These are phyloP conservation scores for Yamadazyma epiphylla DNA, from an alignment of 1,139 yeast species.

Conservation along the genomic window DNA sequence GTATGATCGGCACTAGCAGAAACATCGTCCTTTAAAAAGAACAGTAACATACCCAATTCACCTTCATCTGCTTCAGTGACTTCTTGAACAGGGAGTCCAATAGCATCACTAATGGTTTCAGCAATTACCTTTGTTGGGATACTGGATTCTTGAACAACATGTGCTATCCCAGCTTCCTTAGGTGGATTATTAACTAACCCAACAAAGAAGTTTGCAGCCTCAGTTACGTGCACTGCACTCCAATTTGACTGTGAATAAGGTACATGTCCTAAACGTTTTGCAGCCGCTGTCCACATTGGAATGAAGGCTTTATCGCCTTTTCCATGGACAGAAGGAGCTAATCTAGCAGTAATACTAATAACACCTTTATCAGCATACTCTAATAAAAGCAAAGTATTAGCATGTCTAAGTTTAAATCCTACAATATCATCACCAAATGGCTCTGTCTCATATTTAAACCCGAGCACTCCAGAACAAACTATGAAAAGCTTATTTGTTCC, in stretches of 20 bases:
- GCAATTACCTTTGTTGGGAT: conserved; percentile 13
- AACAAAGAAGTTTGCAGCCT: conserved; percentile 21
- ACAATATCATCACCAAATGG: no score
- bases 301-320: conserved; percentile 16
- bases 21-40: background rate
- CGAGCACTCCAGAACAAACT: no score
- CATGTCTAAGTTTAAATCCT: no score
- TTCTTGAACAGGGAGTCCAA: conserved; percentile 11
- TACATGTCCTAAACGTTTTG: conserved; percentile 14
- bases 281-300: conserved; percentile 9
- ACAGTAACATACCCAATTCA: background rate
- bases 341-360: conserved; percentile 14
- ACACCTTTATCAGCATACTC: conserved; percentile 16
- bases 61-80: conserved; percentile 1
- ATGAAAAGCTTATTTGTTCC: conserved; percentile 19
- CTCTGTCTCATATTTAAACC: no score
- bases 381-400: background rate
- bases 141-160: conserved; percentile 17
- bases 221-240: conserved; percentile 24
- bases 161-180: conserved; percentile 20
- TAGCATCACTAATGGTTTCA: conserved; percentile 17
- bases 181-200: conserved; percentile 15
- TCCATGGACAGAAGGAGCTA: conserved; percentile 28
- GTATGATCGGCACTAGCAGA: conserved; percentile 9
- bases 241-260: conserved; percentile 17